Conservation (phyloP, 129 eudicot genomes). For the Erigeron canadensis region DNA sequence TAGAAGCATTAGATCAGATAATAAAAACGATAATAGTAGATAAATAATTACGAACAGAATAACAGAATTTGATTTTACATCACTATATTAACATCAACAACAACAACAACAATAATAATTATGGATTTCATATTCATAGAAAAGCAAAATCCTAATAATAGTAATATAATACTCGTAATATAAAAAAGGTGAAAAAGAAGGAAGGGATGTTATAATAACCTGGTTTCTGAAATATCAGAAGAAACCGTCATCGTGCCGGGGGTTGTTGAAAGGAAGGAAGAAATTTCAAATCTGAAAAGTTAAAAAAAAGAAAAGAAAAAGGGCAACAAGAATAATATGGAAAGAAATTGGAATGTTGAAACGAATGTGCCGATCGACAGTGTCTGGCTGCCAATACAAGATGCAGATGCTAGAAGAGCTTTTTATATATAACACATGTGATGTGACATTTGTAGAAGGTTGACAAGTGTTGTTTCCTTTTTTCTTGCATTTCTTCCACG, state of each 20-base stretch:
- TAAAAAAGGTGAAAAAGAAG: too few species aligned
- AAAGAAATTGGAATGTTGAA: conserved; percentile 22
- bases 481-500: neutral
- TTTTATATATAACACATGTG: neutral
- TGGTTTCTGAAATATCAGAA: conserved; percentile 21
- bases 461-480: neutral
- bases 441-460: neutral
- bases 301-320: neutral
- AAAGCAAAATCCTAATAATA: too few species aligned
- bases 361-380: conserved; percentile 29
- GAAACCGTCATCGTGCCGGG: conserved; percentile 23
- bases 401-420: neutral
- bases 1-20: conserved; percentile 13
- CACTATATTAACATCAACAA: too few species aligned
- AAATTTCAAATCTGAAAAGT: conserved; percentile 13
- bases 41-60: conserved; percentile 7
- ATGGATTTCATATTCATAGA: too few species aligned
- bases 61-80: neutral
- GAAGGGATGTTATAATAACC: neutral
- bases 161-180: too few species aligned
- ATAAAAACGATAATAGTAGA: neutral
- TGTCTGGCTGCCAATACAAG: conserved; percentile 16
- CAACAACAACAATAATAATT: too few species aligned
- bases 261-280: conserved; percentile 3
- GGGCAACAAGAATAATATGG: neutral